phyloP scores from a whole-genome alignment of 2,329 filamentous ascomycete genomes.

The Alternaria sp. region DNA sequence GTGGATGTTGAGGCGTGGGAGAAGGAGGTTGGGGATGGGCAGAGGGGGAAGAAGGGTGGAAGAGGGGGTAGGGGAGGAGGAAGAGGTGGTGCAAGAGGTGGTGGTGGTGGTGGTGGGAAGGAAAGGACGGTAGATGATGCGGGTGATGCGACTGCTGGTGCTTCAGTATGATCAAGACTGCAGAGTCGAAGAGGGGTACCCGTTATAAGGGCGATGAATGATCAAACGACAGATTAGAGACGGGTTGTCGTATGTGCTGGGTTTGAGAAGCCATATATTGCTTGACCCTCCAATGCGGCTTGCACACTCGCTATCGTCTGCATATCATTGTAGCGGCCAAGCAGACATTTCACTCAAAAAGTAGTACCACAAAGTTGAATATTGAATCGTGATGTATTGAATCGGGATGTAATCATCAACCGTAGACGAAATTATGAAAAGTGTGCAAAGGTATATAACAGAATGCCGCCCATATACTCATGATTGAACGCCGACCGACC shows the following conservation, averaged over 20 bases:
- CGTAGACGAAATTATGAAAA: neutral
- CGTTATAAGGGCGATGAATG: neutral
- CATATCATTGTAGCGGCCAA: neutral
- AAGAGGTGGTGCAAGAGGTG: conserved; percentile 23
- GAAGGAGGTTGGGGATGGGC: conserved; percentile 33
- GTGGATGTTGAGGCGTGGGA: conserved; percentile 48
- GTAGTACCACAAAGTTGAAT: neutral
- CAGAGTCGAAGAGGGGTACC: neutral
- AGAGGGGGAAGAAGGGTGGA: conserved; percentile 31
- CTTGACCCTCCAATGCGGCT: neutral
- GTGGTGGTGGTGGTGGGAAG: conserved; percentile 26
- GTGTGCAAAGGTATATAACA: neutral
- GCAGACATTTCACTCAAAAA: neutral
- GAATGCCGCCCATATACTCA: neutral
- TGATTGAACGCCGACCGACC: neutral
- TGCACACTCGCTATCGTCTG: neutral
- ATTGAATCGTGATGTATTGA: neutral
- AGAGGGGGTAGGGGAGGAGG: conserved; percentile 32
- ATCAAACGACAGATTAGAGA: neutral
- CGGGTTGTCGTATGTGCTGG: neutral
- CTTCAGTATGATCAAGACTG: conserved; percentile 6
- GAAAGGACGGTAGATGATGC: conserved; percentile 31
- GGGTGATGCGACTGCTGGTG: conserved; percentile 28
- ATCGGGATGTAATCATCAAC: neutral
- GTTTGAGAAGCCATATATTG: neutral